Percentiles rank a stretch among this genome's conserved stretches.
Conservation (phyloP, 164 flowering plant species). For the Hamamelis virginiana region DNA sequence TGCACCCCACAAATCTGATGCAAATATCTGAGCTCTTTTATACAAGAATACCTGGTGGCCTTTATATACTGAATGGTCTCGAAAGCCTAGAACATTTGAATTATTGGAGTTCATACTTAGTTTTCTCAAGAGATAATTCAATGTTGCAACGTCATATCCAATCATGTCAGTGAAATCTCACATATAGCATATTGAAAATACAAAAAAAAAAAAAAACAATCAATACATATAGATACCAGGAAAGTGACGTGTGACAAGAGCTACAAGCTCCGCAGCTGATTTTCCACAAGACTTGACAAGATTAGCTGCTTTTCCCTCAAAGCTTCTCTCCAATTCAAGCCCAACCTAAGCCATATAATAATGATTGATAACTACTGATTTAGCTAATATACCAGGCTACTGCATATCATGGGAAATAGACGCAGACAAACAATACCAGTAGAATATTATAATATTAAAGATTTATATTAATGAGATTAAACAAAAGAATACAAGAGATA, state of each 20-base stretch:
- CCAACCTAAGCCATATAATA: conserved; percentile 63
- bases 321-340: conserved; percentile 66
- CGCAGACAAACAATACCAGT: background rate
- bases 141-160: background rate
- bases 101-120: background rate
- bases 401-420: background rate
- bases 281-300: conserved; percentile 78
- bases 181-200: background rate
- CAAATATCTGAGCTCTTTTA: conserved; percentile 97
- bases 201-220: background rate
- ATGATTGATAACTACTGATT: background rate
- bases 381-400: background rate
- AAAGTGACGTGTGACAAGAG: conserved; percentile 72
- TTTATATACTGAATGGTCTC: conserved; percentile 93
- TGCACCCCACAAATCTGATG: conserved; percentile 96
- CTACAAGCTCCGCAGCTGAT: conserved; percentile 84
- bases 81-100: conserved; percentile 56
- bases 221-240: conserved; percentile 51
- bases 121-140: background rate
- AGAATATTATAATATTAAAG: background rate
- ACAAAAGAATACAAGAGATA: background rate
- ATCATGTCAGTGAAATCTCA: background rate
- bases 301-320: conserved; percentile 85
- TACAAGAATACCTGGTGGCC: conserved; percentile 91
- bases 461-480: no score